phyloP scores from a whole-genome alignment of 2,329 filamentous ascomycete genomes.

The Tolypocladium paradoxum region DNA sequence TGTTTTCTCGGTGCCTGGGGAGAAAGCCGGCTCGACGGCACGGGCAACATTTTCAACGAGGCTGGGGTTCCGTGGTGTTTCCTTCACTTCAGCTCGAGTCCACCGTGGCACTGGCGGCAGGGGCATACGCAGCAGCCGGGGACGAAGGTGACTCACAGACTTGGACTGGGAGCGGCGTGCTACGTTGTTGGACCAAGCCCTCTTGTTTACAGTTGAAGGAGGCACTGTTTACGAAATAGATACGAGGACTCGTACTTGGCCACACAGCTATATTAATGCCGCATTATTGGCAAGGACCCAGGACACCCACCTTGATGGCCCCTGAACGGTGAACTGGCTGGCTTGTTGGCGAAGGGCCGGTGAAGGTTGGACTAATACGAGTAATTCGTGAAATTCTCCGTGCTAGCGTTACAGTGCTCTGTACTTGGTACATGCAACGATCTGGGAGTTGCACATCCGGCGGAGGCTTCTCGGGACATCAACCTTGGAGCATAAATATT shows the following conservation, averaged over 20 bases:
- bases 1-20: neutral
- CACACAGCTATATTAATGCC: neutral
- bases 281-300: neutral
- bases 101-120: neutral
- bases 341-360: neutral
- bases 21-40: neutral
- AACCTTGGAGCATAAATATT: neutral
- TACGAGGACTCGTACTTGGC: too few species aligned
- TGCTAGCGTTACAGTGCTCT: neutral
- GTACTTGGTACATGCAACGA: neutral
- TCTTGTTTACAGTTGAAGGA: too few species aligned
- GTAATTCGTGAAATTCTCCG: neutral
- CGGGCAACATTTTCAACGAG: neutral
- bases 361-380: too few species aligned
- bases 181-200: neutral
- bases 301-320: neutral
- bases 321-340: neutral
- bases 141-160: neutral
- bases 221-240: too few species aligned
- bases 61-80: neutral
- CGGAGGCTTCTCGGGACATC: neutral
- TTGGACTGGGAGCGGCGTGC: neutral
- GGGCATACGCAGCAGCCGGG: neutral
- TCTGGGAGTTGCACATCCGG: neutral
- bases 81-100: too few species aligned